These are phyloP conservation scores for Cordia subcordata DNA, from an alignment of 257 asterid genomes.

Conservation along the genomic window DNA sequence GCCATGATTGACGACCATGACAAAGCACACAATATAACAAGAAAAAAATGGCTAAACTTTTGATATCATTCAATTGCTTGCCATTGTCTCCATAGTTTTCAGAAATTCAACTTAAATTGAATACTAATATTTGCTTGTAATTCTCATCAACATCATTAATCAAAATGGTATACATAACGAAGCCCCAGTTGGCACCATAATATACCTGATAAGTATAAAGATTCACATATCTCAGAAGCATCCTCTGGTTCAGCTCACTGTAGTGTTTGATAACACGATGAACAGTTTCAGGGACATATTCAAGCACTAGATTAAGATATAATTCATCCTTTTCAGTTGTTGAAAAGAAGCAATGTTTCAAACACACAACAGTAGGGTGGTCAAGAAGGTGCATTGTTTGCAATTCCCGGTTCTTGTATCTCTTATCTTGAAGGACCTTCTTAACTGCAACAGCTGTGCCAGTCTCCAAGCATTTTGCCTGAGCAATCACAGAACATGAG, in stretches of 20 bases:
- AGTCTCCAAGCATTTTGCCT: slow-evolving; percentile 78
- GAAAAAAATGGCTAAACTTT: too few species aligned
- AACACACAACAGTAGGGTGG: slow-evolving; percentile 71
- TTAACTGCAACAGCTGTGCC: slow-evolving; percentile 73
- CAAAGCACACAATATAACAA: too few species aligned
- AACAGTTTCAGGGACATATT: slow-evolving; percentile 79
- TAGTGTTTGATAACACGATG: slow-evolving; percentile 74
- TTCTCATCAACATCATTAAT: neutral
- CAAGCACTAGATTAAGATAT: slow-evolving; percentile 73
- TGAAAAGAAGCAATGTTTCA: slow-evolving; percentile 78
- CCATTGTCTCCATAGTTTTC: too few species aligned
- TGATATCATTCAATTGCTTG: too few species aligned
- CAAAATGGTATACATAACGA: neutral
- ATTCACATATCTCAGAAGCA: slow-evolving; percentile 66
- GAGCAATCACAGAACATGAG: slow-evolving; percentile 23
- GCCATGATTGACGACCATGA: too few species aligned
- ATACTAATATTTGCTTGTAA: neutral
- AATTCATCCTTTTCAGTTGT: slow-evolving; percentile 80
- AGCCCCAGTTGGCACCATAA: neutral
- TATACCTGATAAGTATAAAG: slow-evolving; percentile 67
- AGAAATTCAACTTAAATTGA: too few species aligned
- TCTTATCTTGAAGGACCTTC: slow-evolving; percentile 77
- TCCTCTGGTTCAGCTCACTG: slow-evolving; percentile 71
- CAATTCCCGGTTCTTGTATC: slow-evolving; percentile 74
- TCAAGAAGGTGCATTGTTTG: slow-evolving; percentile 79